Evolutionary conservation across 225 moss, liverwort and hornwort species (phyloP), one percentile per base, ranked within the genome.

Genomic region (Asterella californica): DNA sequence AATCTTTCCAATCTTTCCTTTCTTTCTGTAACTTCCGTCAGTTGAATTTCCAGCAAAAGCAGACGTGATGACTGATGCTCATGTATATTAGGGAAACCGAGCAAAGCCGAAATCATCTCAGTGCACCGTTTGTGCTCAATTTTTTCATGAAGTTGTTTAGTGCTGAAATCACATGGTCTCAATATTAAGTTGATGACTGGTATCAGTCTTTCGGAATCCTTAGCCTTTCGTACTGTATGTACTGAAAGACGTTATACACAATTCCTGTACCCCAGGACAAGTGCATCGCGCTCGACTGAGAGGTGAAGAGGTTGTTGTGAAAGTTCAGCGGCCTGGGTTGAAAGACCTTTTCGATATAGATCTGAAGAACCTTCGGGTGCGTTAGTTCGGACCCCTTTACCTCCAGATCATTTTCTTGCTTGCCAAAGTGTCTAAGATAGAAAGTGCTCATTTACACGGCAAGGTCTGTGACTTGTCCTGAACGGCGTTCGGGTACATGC

Each of bases 311-410:
- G 88, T 99, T 29, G 90, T 95, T 52, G 86, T 99, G 32, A 99
- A 99, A 92, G 99, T 99, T 27, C 99, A 99, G 63, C 94, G 99
- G 42, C 99, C 99, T 80, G 99, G 95, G n/a, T 79, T 99, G 78
- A 99, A 99, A 83, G 92, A 92, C 50, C 95, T 99, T 50, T 99
- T 99, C 82, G 99, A 99, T 67, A 95, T 99, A 76, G 99, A 99
- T 80, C 89, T 99, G 37, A 99, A 93, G 83, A 99, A 99, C 60
- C 85, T 99, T 81, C 93, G 99, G 86, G 99, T 99, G 68, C 83
- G 89, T 53, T 34, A 27, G 33, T 67, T 76, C 10, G 49, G 14
- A 27, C 75, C n/a, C 27, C 57, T n/a, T 61, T 32, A 38, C 70
- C 29, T 46, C 25, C 24, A 24, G 24, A 7, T 24, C 25, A 10